Evolutionary conservation across 495 filamentous ascomycete species (phyloP).

Genomic region (Talaromyces nanjingensis): DNA sequence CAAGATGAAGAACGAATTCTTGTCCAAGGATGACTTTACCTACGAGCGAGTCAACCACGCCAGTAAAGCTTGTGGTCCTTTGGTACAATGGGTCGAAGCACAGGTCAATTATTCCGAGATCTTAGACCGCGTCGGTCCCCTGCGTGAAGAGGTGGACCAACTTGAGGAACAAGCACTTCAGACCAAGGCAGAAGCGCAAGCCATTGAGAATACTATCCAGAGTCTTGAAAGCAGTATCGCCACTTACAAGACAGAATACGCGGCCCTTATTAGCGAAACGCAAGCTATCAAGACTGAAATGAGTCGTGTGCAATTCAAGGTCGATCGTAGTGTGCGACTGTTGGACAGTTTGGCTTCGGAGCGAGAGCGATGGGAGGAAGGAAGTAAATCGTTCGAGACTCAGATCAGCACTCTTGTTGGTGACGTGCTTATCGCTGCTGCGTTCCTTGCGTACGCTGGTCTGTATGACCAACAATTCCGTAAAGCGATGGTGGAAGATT

Average conservation of each 20-base stretch:
- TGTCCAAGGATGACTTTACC: conserved; percentile 90
- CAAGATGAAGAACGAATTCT: conserved; percentile 88
- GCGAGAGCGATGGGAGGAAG: conserved; percentile 86
- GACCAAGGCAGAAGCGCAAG: conserved; percentile 90
- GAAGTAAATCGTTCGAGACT: conserved; percentile 94
- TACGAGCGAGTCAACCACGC: conserved; percentile 93
- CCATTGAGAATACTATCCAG: conserved; percentile 79
- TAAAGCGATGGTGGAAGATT: conserved; percentile 95
- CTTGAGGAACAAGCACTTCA: conserved; percentile 85
- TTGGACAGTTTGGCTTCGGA: conserved; percentile 94
- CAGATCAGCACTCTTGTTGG: conserved; percentile 96
- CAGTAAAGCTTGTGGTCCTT: conserved; percentile 90
- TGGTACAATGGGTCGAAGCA: conserved; percentile 96
- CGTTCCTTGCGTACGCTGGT: conserved; percentile 96
- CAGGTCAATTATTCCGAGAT: conserved; percentile 98
- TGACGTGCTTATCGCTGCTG: conserved; percentile 88
- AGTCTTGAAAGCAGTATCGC: conserved; percentile 84
- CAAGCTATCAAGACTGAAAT: conserved; percentile 97
- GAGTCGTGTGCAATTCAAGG: conserved; percentile 93
- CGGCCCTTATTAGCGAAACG: conserved; percentile 90
- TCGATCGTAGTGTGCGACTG: conserved; percentile 88
- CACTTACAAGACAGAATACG: conserved; percentile 96
- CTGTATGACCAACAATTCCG: conserved; percentile 97
- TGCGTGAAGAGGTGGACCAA: conserved; percentile 81
- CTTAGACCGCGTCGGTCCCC: conserved; percentile 85